Evolutionary conservation across 495 filamentous ascomycete species (phyloP), one percentile per base, ranked within the genome.

Genomic region (Aspergillus diversus): DNA sequence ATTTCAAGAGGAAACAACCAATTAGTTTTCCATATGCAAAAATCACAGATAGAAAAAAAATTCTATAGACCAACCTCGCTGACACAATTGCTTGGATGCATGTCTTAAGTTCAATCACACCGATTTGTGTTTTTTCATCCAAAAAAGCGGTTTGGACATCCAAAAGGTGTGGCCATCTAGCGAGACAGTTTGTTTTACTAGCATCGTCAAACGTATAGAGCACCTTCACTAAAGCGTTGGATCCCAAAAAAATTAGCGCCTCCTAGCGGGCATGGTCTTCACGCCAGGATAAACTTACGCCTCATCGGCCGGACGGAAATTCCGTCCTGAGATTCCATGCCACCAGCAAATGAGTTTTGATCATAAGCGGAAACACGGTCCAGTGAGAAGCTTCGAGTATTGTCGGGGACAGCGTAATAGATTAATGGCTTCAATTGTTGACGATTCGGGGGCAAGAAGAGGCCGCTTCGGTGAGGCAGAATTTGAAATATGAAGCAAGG

Each of bases 141-240:
- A 98, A 76, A 33, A 85, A 82, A 32, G 93, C 86, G 8, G 90
- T 91, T 66, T 92, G 92, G 27, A 97, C 85, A 32, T 90, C 83
- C 52, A 97, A 82, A 39, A 90, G 81, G 59, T 93, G 86, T 48
- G 92, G 91, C 84, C 92, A 92, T 69, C 94, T 87, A 62, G 96
- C 94, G 33, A 99, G 80, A 77, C 95, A 98, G 71, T 94, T 91
- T 31, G 92, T 90, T 75, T 93, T 92, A 73, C 86, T 89, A 49
- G 92, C 89, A 69, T 91, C 88, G 69, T 98, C 93, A 75, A 98
- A 98, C 21, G 93, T 96, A 75, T 99, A 99, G 46, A 95, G 88
- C 32, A 99, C 92, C 82, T 99, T 98, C 75, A 98, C 77, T 80
- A 58, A 58, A 53, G 4, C 34, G 55, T 55, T 3, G 50, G 43